Evolutionary conservation across 2,329 filamentous ascomycete genomes (phyloP).

Genomic region (Bipolaris oryzae): DNA sequence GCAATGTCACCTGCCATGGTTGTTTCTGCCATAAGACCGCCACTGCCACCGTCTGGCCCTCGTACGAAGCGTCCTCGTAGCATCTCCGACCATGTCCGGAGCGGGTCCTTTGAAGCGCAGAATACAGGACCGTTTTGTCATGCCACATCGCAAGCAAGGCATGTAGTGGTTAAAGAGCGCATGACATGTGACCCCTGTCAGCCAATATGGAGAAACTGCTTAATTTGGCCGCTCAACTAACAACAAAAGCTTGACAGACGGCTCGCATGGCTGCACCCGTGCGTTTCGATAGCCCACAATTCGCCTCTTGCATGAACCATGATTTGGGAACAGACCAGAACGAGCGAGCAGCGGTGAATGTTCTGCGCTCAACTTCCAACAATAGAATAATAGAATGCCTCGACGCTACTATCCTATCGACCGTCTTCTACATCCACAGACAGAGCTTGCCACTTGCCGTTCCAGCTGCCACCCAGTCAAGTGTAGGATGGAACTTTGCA

Average conservation of each 20-base stretch:
- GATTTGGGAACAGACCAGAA: not conserved
- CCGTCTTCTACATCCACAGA: slow-evolving; percentile 72
- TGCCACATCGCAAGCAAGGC: not conserved
- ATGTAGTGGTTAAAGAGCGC: not conserved
- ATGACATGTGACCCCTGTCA: slow-evolving; percentile 4
- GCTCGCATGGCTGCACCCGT: slow-evolving; percentile 4
- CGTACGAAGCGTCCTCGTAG: not conserved
- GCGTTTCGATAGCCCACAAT: slow-evolving; percentile 2
- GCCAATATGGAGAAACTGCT: slow-evolving; percentile 13
- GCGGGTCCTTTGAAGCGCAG: not conserved
- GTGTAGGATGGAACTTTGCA: slow-evolving; percentile 83
- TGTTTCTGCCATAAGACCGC: not conserved
- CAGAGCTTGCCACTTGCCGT: slow-evolving; percentile 92
- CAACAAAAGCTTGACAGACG: not conserved
- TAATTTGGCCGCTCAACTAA: slow-evolving; percentile 3
- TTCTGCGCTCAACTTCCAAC: not conserved
- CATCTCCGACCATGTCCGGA: not conserved
- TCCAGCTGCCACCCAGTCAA: slow-evolving; percentile 91
- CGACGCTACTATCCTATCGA: slow-evolving; percentile 11
- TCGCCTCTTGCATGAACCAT: slow-evolving; percentile 2
- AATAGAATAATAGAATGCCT: not conserved
- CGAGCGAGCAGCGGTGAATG: slow-evolving; percentile 12
- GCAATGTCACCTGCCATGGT: not conserved
- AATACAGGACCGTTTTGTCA: not conserved
- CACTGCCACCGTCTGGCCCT: not conserved